Base-by-base conservation (phyloP, 495 filamentous ascomycete genomes). In the Penicillium goetzii region DNA sequence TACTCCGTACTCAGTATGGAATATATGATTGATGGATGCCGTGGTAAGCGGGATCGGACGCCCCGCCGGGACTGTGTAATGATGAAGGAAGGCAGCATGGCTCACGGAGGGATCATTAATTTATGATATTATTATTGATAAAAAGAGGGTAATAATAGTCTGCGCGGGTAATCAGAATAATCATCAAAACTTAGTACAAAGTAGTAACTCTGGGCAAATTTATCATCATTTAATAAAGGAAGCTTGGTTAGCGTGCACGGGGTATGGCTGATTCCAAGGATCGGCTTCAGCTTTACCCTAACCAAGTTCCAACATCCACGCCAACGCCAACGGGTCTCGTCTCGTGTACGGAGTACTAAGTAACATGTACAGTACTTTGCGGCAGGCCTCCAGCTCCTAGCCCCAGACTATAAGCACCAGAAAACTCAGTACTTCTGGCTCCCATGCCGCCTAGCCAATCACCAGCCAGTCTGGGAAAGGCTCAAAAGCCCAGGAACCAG, bases 11-110 rank as follows among this genome's bases (percentile, higher is more conserved):
- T n/a, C n/a, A n/a, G n/a, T n/a, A n/a, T 11, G 43, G 19, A 47
- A 60, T 49, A 38, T 62, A 59, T 68, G 61, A 15, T 65, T 53
- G 66, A 66, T 58, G 59, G 56, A 49, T 59, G 62, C 50, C 40
- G 56, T 54, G 53, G 30, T 38, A 55, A 55, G 49, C 34, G 56
- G 63, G 58, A 60, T 60, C 60, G 15, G 58, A 55, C 63, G n/a
- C 60, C 68, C 66, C 66, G 66, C 66, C 66, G 53, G 38, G 61
- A 17, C 26, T 56, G 62, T 68, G 63, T 66, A 66, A 71, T 68
- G 61, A 66, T 56, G 58, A 61, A 56, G 30, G n/a, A 8, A 34
- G 26, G 36, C 36, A 40, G 28, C 28, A 30, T 30, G 17, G 41
- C 10, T 43, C 15, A 23, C 25, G 15, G 23, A 28, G 1, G 47